Percentiles rank a stretch among this genome's conserved stretches.
phyloP scores from a whole-genome alignment of 208 protist genomes.

The Crithidia acanthocephali region DNA sequence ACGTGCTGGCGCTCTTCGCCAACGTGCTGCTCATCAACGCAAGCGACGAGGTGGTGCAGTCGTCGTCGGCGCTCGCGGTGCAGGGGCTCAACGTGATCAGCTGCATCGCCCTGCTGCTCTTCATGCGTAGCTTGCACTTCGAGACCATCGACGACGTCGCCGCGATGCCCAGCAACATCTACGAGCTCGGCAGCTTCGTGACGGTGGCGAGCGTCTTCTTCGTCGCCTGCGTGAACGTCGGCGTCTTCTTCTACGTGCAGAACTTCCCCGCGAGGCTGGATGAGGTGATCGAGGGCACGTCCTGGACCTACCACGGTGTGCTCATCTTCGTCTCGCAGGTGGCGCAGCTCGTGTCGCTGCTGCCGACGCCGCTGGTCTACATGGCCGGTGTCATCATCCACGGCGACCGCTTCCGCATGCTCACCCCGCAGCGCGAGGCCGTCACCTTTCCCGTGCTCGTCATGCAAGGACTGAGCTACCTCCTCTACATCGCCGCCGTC shows the following conservation, averaged over 20 bases:
- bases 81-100: constrained; percentile 34
- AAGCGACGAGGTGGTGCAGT: constrained; percentile 17
- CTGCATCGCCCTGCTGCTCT: constrained; percentile 45
- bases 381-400: constrained; percentile 52
- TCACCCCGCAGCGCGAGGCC: constrained; percentile 27
- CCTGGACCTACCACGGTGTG: constrained; percentile 36
- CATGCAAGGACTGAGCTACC: constrained; percentile 61
- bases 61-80: constrained; percentile 34
- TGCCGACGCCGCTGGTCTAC: constrained; percentile 47
- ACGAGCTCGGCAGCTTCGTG: constrained; percentile 45
- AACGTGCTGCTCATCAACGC: constrained; percentile 31
- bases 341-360: constrained; percentile 45
- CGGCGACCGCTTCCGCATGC: constrained; percentile 48
- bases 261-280: constrained; percentile 25
- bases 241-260: constrained; percentile 38
- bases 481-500: constrained; percentile 55
- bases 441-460: constrained; percentile 44
- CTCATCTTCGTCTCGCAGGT: constrained; percentile 39
- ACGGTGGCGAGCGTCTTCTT: constrained; percentile 31
- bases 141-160: constrained; percentile 1
- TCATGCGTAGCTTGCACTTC: constrained; percentile 60
- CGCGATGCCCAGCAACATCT: constrained; percentile 28
- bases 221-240: constrained; percentile 29
- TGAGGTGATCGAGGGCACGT: constrained; percentile 30
- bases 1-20: constrained; percentile 34